phyloP scores from a whole-genome alignment of 768 basidiomycete genomes.

The Bullera alba region DNA sequence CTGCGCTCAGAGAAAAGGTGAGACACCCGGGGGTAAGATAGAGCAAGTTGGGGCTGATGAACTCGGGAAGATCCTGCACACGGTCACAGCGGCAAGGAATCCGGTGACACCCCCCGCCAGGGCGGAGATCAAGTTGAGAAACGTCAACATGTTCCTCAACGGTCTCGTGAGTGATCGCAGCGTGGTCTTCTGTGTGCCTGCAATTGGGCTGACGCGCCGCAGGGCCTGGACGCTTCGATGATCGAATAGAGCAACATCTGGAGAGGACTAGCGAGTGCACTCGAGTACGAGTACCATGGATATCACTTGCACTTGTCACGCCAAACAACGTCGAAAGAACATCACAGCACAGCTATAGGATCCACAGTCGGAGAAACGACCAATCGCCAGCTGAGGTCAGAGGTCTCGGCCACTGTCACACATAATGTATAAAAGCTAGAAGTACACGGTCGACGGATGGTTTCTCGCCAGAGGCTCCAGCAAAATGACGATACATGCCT shows the following conservation, averaged over 20 bases:
- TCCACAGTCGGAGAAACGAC: too few relatives aligned
- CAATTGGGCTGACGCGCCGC: not conserved
- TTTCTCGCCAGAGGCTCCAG: too few relatives aligned
- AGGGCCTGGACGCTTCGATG: constrained; percentile 25
- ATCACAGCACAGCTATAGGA: too few relatives aligned
- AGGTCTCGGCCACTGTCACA: too few relatives aligned
- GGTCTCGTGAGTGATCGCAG: constrained; percentile 34
- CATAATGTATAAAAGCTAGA: too few relatives aligned
- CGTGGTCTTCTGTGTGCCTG: not conserved
- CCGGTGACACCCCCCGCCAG: constrained; percentile 62
- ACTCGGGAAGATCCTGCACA: constrained; percentile 56
- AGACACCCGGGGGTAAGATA: not conserved
- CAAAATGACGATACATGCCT: too few relatives aligned
- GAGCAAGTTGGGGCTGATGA: constrained; percentile 1
- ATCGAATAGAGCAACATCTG: constrained; percentile 18
- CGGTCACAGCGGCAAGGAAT: constrained; percentile 70
- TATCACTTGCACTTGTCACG: too few relatives aligned
- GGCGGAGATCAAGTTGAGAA: constrained; percentile 69
- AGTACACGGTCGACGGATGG: too few relatives aligned
- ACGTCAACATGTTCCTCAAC: constrained; percentile 69
- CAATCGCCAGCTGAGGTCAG: too few relatives aligned
- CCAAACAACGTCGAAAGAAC: too few relatives aligned
- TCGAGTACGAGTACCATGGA: too few relatives aligned
- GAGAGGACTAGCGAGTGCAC: too few relatives aligned
- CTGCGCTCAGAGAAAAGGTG: constrained; percentile 81